Percentiles rank a stretch among this genome's conserved stretches.
Conservation (phyloP, 2,329 filamentous ascomycete genomes). For the Stemphylium lycopersici region DNA sequence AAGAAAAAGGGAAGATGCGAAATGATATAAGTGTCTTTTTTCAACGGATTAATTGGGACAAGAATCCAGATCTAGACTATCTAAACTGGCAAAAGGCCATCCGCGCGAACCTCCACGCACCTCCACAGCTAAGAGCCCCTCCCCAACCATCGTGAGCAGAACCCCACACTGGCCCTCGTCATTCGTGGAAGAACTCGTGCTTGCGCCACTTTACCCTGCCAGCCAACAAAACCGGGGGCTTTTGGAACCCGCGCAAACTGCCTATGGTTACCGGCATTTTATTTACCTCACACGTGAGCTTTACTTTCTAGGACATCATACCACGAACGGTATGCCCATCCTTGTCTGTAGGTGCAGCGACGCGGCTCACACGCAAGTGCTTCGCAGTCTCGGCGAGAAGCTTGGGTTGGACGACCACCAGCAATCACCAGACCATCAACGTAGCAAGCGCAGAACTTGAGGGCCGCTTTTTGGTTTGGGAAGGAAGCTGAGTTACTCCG, state of each 20-base stretch:
- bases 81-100: conserved; percentile 5
- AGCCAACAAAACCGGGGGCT: conserved; percentile 9
- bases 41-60: background rate
- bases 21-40: background rate
- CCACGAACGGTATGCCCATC: background rate
- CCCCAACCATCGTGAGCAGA: conserved; percentile 12
- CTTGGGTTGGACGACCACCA: conserved; percentile 16
- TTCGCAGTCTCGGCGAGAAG: conserved; percentile 23
- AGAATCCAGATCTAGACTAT: conserved; percentile 7
- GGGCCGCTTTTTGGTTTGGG: background rate
- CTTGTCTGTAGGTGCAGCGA: conserved; percentile 4
- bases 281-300: conserved; percentile 17
- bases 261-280: conserved; percentile 10
- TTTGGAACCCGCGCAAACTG: conserved; percentile 2
- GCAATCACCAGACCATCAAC: background rate
- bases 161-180: conserved; percentile 15
- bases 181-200: conserved; percentile 25
- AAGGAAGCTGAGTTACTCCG: background rate
- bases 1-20: background rate
- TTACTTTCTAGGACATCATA: background rate
- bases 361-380: conserved; percentile 15
- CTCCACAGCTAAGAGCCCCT: conserved; percentile 1
- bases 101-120: conserved; percentile 4
- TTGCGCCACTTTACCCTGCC: conserved; percentile 11
- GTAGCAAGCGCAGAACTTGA: background rate